A percentile compares a stretch with the other conserved stretches of the same genome.
These are phyloP conservation scores for Saccharomycopsis sp. DNA, from an alignment of 805 yeast genomes.

Conservation along the genomic window DNA sequence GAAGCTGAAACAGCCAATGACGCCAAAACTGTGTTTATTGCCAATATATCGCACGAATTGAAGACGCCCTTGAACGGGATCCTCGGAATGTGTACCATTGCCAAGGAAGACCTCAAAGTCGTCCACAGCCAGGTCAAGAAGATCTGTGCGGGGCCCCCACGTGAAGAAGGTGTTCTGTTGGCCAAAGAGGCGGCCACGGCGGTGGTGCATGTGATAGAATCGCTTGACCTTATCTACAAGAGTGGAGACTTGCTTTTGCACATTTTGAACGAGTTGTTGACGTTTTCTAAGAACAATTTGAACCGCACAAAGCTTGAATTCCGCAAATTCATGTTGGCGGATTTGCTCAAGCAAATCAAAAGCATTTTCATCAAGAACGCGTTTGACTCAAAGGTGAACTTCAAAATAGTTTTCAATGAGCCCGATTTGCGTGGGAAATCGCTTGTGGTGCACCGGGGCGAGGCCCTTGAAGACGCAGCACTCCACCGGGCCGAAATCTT, in stretches of 20 bases:
- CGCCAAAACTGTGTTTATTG: slow-evolving; percentile 89
- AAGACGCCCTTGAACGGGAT: slow-evolving; percentile 96
- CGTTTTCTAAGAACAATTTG: slow-evolving; percentile 87
- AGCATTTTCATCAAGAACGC: slow-evolving; percentile 82
- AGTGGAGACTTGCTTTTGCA: slow-evolving; percentile 88
- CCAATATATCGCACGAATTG: slow-evolving; percentile 88
- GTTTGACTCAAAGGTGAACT: slow-evolving; percentile 63
- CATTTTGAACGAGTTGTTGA: slow-evolving; percentile 80
- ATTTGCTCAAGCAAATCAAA: slow-evolving; percentile 76
- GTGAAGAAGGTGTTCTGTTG: not conserved
- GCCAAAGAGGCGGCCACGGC: slow-evolving; percentile 5
- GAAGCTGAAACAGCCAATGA: slow-evolving; percentile 95
- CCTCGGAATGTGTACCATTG: slow-evolving; percentile 89
- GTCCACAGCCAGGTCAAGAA: slow-evolving; percentile 5
- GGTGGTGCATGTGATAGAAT: slow-evolving; percentile 11
- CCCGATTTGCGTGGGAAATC: slow-evolving; percentile 2
- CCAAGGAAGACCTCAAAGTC: slow-evolving; percentile 61
- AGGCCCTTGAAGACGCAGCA: not conserved
- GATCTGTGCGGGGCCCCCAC: no score
- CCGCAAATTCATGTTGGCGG: slow-evolving; percentile 70
- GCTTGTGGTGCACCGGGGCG: not conserved
- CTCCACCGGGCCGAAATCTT: not conserved
- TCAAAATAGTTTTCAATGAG: slow-evolving; percentile 46
- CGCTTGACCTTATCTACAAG: slow-evolving; percentile 64
- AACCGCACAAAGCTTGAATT: slow-evolving; percentile 79